phyloP scores from a whole-genome alignment of 108 stramenopile genomes.

The Conticribra guillardii region DNA sequence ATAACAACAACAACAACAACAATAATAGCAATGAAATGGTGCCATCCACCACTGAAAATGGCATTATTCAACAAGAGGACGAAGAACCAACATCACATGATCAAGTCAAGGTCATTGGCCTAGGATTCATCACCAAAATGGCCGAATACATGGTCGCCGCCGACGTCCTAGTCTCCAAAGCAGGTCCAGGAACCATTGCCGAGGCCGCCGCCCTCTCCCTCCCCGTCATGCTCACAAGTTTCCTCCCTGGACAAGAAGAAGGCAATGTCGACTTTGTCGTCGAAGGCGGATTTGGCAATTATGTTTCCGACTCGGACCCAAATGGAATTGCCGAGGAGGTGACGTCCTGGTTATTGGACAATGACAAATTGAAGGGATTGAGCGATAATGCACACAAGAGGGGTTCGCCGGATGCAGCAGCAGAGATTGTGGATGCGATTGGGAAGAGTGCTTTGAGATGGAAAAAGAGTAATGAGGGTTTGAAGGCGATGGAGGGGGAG shows the following conservation, averaged over 20 bases:
- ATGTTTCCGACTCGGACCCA: constrained; percentile 73
- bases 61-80: no score
- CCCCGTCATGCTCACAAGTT: constrained; percentile 93
- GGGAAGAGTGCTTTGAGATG: constrained; percentile 71
- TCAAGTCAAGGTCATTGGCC: constrained; percentile 64
- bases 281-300: constrained; percentile 79
- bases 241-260: constrained; percentile 87
- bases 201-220: constrained; percentile 95
- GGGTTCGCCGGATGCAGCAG: constrained; percentile 80
- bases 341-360: constrained; percentile 69
- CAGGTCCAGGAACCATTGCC: constrained; percentile 98
- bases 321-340: constrained; percentile 76
- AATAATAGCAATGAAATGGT: no score
- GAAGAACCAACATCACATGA: background rate
- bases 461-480: constrained; percentile 43
- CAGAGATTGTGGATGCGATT: constrained; percentile 80
- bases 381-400: constrained; percentile 62
- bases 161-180: constrained; percentile 94
- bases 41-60: background rate
- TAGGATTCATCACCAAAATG: constrained; percentile 95
- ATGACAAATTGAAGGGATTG: constrained; percentile 60
- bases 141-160: constrained; percentile 97
- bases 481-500: constrained; percentile 5
- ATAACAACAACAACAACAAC: no score
- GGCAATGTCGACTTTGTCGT: constrained; percentile 91